A percentile compares a stretch with the other conserved stretches of the same genome.
These are phyloP conservation scores for Serpula lacrymans DNA, from an alignment of 768 basidiomycete genomes.

Conservation along the genomic window DNA sequence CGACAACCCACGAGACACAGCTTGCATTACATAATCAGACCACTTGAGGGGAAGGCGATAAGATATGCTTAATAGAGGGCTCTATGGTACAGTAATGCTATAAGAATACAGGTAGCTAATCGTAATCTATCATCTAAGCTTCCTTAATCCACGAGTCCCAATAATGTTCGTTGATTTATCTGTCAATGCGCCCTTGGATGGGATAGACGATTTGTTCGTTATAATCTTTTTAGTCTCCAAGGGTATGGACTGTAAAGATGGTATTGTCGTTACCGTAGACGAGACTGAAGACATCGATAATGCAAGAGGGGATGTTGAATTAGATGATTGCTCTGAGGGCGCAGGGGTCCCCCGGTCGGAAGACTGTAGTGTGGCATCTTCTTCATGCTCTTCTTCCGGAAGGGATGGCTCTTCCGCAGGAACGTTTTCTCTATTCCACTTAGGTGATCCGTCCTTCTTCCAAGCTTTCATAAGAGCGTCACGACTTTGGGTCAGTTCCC, in stretches of 20 bases:
- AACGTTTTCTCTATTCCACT: constrained; percentile 32
- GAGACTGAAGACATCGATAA: constrained; percentile 37
- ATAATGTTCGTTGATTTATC: constrained; percentile 33
- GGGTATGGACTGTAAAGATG: constrained; percentile 7
- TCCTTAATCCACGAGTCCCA: constrained; percentile 29
- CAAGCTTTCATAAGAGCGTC: constrained; percentile 55
- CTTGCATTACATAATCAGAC: not conserved
- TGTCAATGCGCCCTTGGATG: constrained; percentile 22
- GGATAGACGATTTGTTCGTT: constrained; percentile 17
- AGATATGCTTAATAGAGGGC: not conserved
- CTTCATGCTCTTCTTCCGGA: constrained; percentile 29
- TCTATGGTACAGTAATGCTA: constrained; percentile 5
- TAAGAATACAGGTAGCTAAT: constrained; percentile 8
- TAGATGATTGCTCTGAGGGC: no score
- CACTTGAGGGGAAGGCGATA: not conserved
- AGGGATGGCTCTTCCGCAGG: constrained; percentile 34
- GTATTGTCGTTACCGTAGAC: constrained; percentile 31
- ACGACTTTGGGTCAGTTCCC: constrained; percentile 67
- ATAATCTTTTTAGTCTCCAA: constrained; percentile 19
- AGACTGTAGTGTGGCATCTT: constrained; percentile 14
- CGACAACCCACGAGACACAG: not conserved
- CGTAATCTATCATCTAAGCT: constrained; percentile 17
- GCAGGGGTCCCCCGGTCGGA: constrained; percentile 2
- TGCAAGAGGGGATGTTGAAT: constrained; percentile 17
- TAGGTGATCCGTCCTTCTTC: constrained; percentile 33